Evolutionary conservation across 257 asterid species (phyloP).

Genomic region (Solanum neorickii): DNA sequence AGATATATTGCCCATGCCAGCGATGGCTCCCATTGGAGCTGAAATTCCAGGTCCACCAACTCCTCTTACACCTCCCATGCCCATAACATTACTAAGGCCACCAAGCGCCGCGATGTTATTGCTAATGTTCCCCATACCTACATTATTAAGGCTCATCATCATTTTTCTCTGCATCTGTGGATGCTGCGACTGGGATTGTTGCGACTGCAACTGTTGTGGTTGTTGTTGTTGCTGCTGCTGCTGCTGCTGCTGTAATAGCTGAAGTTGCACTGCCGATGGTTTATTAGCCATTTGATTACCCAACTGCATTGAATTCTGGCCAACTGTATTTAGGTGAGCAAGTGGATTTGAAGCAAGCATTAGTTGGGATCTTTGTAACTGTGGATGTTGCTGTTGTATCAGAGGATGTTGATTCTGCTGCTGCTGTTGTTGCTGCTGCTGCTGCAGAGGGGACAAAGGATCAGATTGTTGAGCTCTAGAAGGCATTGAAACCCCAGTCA

Average conservation of each 20-base stretch:
- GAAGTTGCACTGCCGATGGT: slow-evolving; percentile 44
- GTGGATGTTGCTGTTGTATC: slow-evolving; percentile 47
- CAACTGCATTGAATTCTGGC: slow-evolving; percentile 60
- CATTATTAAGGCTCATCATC: slow-evolving; percentile 60
- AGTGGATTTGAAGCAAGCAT: slow-evolving; percentile 54
- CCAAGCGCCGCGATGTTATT: slow-evolving; percentile 77
- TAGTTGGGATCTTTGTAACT: slow-evolving; percentile 68
- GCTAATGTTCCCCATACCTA: slow-evolving; percentile 62
- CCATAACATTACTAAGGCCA: slow-evolving; percentile 57
- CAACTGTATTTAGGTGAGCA: slow-evolving; percentile 47
- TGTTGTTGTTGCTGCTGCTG: slow-evolving; percentile 34
- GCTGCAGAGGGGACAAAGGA: slow-evolving; percentile 42
- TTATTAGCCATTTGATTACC: slow-evolving; percentile 51
- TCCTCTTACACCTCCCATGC: slow-evolving; percentile 66
- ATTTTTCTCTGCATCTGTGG: slow-evolving; percentile 58
- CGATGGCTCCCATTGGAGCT: slow-evolving; percentile 51
- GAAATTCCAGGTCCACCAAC: slow-evolving; percentile 62
- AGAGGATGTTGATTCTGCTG: slow-evolving; percentile 33
- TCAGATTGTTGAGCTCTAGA: slow-evolving; percentile 66
- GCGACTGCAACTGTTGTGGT: slow-evolving; percentile 32
- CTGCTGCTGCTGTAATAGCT: slow-evolving; percentile 46
- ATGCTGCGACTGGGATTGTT: slow-evolving; percentile 38
- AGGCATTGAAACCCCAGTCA: slow-evolving; percentile 42
- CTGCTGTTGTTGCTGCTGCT: slow-evolving; percentile 4
- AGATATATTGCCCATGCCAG: slow-evolving; percentile 53